Percentiles rank a stretch among this genome's conserved stretches.
These are phyloP conservation scores for Colletotrichum orchidophilum DNA, from an alignment of 2,329 filamentous ascomycete species.

Conservation along the genomic window DNA sequence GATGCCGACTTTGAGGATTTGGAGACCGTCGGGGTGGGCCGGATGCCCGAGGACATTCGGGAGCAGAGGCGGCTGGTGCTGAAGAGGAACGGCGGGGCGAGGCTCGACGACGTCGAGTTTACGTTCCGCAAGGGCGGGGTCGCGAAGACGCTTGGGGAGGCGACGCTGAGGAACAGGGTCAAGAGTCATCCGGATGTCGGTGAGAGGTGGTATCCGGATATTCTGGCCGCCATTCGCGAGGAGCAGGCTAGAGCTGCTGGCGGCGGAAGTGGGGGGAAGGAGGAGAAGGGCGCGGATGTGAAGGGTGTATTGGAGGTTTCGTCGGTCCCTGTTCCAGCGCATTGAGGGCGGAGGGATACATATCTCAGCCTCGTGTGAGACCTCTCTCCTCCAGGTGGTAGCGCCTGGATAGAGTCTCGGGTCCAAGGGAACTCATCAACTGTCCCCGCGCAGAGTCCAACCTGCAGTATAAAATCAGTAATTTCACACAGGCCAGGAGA, in stretches of 20 bases:
- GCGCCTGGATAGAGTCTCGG: background rate
- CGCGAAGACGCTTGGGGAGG: conserved; percentile 79
- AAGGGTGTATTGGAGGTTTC: background rate
- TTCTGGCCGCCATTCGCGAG: conserved; percentile 64
- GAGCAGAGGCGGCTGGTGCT: conserved; percentile 69
- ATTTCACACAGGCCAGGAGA: background rate
- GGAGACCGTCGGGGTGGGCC: conserved; percentile 65
- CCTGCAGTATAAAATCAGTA: background rate
- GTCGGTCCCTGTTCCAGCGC: background rate
- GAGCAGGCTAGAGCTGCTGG: conserved; percentile 57
- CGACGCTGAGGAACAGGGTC: conserved; percentile 83
- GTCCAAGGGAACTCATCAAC: background rate
- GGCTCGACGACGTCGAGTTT: conserved; percentile 83
- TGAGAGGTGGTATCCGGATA: conserved; percentile 80
- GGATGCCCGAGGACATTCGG: conserved; percentile 69
- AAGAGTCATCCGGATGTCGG: conserved; percentile 91
- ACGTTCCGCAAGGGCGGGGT: conserved; percentile 78
- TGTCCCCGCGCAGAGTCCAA: background rate
- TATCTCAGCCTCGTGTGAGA: background rate
- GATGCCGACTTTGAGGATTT: conserved; percentile 84
- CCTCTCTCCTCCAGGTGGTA: background rate
- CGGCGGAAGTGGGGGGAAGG: conserved; percentile 44
- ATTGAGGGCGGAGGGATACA: background rate
- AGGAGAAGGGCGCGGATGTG: conserved; percentile 10
- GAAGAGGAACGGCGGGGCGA: conserved; percentile 61